Evolutionary conservation across 2,329 filamentous ascomycete species (phyloP).

Genomic region (Ophiocordyceps camponoti-rufipedis): DNA sequence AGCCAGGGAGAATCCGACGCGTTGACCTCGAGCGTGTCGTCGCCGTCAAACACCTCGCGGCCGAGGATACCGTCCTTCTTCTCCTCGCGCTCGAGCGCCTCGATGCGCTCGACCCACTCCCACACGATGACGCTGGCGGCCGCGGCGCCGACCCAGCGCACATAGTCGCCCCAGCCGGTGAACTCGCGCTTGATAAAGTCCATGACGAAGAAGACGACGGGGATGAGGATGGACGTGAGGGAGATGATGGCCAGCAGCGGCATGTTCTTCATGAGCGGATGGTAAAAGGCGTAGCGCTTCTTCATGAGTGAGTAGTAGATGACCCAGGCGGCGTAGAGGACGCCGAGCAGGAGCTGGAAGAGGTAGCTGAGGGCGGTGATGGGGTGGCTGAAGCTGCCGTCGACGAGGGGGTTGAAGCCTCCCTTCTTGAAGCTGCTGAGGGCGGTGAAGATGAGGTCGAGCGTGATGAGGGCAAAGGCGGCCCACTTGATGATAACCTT

Average conservation of each 20-base stretch:
- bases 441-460: conserved; percentile 81
- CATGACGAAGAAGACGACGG: conserved; percentile 82
- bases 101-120: conserved; percentile 95
- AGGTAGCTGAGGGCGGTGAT: conserved; percentile 83
- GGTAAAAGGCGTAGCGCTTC: conserved; percentile 78
- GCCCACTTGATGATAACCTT: conserved; percentile 99
- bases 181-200: conserved; percentile 76
- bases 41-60: conserved; percentile 80
- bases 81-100: conserved; percentile 79
- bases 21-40: conserved; percentile 66
- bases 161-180: conserved; percentile 87
- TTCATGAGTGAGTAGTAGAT: conserved; percentile 89
- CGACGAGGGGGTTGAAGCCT: conserved; percentile 36
- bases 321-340: conserved; percentile 85
- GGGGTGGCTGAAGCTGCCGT: conserved; percentile 67
- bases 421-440: conserved; percentile 60
- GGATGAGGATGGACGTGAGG: conserved; percentile 65
- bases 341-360: conserved; percentile 70
- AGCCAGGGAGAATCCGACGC: conserved; percentile 31
- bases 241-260: conserved; percentile 64
- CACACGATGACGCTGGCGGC: conserved; percentile 93
- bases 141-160: conserved; percentile 88
- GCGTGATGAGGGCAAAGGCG: conserved; percentile 77
- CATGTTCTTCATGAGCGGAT: conserved; percentile 80
- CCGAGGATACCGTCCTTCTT: conserved; percentile 87